Evolutionary conservation across 768 basidiomycete species (phyloP), one percentile per base, ranked within the genome.

Genomic region (Pleurotus sapidus): DNA sequence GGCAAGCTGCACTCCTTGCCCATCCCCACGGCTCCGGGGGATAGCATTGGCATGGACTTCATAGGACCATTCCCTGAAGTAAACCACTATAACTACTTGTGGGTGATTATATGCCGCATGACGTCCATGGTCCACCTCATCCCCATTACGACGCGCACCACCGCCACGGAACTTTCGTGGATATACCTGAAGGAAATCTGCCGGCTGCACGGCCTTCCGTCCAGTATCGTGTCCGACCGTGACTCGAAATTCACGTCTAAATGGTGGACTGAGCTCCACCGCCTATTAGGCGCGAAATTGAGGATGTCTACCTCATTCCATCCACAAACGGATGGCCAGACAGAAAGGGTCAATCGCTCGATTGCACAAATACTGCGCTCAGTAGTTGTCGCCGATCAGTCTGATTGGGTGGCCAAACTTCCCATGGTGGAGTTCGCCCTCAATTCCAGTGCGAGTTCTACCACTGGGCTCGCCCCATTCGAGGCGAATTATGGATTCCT

Each of bases 21-120:
- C 0, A 59, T 74, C 0, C 72, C 71, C 0, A 61, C 50, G 0
- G 55, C 59, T 3, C 77, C 76, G 0, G 76, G 72, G 73, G 64
- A 70, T 2, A 67, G 69, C 0, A 74, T 79, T 0, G 70, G 68
- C 0, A 74, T 79, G 49, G 77, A 78, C 61, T 78, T 78, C 39
- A 56, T 78, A 0, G 75, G 69, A 0, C 71, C 69, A 1, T 62
- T 78, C 7, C 76, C 73, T 9, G 38, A 54, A 58, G 15, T 64
- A 48, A 49, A 63, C 47, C 65, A 60, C 0, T 70, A 34, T 17
- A 69, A 74, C 46, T 69, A 67, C 49, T 45, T 73, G 0, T 69
- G 65, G 62, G 70, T 73, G 1, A 56, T 74, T 1, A 68, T 74
- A 23, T 70, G 67, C 34, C 38, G 63, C 15, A 59, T 70, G 54